Evolutionary conservation across 2,329 filamentous ascomycete species (phyloP), one percentile per base, ranked within the genome.

Genomic region (Phoma sp.): DNA sequence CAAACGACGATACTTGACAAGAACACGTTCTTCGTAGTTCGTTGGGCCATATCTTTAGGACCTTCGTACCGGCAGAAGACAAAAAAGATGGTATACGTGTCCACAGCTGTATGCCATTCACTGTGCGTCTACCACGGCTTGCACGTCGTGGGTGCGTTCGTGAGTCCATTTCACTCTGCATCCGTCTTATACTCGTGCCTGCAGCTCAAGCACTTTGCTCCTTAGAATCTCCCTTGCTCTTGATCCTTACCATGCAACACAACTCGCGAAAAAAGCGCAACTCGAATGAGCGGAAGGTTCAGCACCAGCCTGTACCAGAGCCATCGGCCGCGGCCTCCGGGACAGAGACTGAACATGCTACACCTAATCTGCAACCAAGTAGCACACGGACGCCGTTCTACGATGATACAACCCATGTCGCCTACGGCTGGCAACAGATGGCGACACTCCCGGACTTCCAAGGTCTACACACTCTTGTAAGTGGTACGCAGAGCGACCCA

Each of bases 351-450:
- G 36, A 15, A 39, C 12, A 37, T 24, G 21, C n/a, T 37, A n/a
- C 37, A 17, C 9, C 12, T 43, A n/a, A 21, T n/a, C 2, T 25
- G 17, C 36, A 35, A 22, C 24, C 36, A 4, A 8, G 3, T 25
- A 17, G 10, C 17, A 6, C n/a, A 12, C 37, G 21, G 13, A 19
- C 25, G 15, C 44, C 51, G 13, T 35, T 44, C 25, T 35, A 48
- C 27, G 27, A 49, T 24, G 39, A 43, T 9, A 1, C 25, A 19
- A 43, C 33, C 21, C 38, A 48, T 25, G 21, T 43, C 27, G 51
- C 44, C 12, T 39, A 44, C 19, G 33, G 35, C 22, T 44, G 39
- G 44, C 39, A 49, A 29, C 51, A 49, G 32, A 40, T 39, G 35
- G 22, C 38, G 7, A 6, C n/a, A 10, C 31, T 55, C 8, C 35